Percentiles rank a stretch among this genome's conserved stretches.
phyloP scores from a whole-genome alignment of 495 filamentous ascomycete genomes.

The Podospora conica region DNA sequence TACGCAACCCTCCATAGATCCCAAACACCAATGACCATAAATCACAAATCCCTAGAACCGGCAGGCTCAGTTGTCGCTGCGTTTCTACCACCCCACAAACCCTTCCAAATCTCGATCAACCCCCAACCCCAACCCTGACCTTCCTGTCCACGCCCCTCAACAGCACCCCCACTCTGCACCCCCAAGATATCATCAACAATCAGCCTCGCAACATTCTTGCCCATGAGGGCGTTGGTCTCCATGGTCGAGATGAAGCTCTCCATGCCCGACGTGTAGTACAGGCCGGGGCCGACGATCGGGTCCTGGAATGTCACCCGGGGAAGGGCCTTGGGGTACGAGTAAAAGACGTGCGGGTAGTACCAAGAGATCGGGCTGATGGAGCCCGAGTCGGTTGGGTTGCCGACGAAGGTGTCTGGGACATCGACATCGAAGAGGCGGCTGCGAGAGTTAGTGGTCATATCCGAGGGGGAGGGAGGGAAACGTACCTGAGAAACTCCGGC shows the following conservation, averaged over 20 bases:
- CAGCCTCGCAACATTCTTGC: slow-evolving; percentile 82
- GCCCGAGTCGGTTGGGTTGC: neutral
- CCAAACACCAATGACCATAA: neutral
- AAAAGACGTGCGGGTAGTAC: slow-evolving; percentile 65
- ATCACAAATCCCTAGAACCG: slow-evolving; percentile 2
- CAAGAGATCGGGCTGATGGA: slow-evolving; percentile 57
- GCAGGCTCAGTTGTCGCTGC: slow-evolving; percentile 5
- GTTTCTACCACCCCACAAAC: neutral
- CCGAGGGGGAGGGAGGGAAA: neutral
- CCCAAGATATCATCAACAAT: slow-evolving; percentile 53
- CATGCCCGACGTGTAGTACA: slow-evolving; percentile 92
- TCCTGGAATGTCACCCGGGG: slow-evolving; percentile 88
- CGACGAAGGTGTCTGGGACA: slow-evolving; percentile 33
- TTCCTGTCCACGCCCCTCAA: neutral
- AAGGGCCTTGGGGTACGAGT: slow-evolving; percentile 76
- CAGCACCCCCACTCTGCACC: slow-evolving; percentile 2
- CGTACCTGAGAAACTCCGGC: slow-evolving; percentile 52
- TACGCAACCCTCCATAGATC: neutral
- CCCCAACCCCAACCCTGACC: neutral
- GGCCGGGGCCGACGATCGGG: slow-evolving; percentile 53
- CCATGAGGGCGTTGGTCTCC: slow-evolving; percentile 96
- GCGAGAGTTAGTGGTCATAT: neutral
- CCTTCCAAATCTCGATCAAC: neutral
- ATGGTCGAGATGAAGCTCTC: slow-evolving; percentile 96
- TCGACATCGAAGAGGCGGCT: slow-evolving; percentile 40